A percentile compares a stretch with the other conserved stretches of the same genome.
These are phyloP conservation scores for Talaromyces sp. DNA, from an alignment of 2,329 filamentous ascomycete species.

Conservation along the genomic window DNA sequence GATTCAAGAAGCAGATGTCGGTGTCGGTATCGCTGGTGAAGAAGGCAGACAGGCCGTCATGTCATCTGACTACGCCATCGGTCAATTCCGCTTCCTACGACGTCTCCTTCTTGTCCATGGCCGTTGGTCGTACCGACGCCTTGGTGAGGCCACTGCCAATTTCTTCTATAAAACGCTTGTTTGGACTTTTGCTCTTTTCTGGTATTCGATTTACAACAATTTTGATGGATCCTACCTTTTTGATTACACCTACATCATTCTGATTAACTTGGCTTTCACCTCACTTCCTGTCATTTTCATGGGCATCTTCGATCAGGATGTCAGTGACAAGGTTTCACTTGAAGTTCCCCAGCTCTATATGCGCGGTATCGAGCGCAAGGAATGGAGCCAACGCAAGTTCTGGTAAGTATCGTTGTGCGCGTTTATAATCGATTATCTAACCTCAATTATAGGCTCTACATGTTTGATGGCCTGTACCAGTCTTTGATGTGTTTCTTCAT, in stretches of 20 bases:
- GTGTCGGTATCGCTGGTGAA: constrained; percentile 89
- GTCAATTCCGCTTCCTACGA: constrained; percentile 85
- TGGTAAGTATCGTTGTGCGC: constrained; percentile 62
- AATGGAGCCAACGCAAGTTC: constrained; percentile 96
- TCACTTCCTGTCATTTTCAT: constrained; percentile 92
- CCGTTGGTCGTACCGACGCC: constrained; percentile 90
- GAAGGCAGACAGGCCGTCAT: constrained; percentile 91
- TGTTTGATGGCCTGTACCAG: constrained; percentile 92
- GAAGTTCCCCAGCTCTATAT: constrained; percentile 94
- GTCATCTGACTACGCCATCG: constrained; percentile 94
- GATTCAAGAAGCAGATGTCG: constrained; percentile 97
- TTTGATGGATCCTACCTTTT: constrained; percentile 97
- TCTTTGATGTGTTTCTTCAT: constrained; percentile 92
- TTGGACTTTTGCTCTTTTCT: constrained; percentile 95
- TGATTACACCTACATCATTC: constrained; percentile 94
- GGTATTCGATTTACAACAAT: constrained; percentile 93
- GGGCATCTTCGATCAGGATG: constrained; percentile 95
- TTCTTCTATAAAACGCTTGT: constrained; percentile 99
- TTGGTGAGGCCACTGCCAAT: constrained; percentile 92
- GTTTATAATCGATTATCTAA: constrained; percentile 3
- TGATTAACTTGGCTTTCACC: constrained; percentile 96
- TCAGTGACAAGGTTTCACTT: constrained; percentile 87
- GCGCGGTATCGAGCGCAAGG: constrained; percentile 88
- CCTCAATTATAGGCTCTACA: constrained; percentile 66
- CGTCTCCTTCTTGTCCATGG: constrained; percentile 85